Evolutionary conservation across 2,329 filamentous ascomycete genomes (phyloP).

Genomic region (Fusarium staphyleae): DNA sequence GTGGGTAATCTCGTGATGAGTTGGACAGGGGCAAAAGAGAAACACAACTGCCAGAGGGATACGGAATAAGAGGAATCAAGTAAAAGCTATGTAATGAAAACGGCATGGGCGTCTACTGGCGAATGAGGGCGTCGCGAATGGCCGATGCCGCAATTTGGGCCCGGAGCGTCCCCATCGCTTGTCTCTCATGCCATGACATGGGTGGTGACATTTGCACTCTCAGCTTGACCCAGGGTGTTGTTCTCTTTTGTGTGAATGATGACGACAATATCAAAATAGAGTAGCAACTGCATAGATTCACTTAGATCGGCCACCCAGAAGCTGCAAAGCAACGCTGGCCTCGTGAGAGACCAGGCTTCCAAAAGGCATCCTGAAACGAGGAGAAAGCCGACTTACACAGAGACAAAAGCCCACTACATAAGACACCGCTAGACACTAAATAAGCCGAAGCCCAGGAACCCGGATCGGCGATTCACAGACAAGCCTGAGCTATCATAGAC

Average conservation of each 20-base stretch:
- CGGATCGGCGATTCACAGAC: constrained; percentile 37
- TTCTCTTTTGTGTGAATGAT: constrained; percentile 1
- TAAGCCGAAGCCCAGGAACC: constrained; percentile 33
- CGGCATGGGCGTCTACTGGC: constrained; percentile 36
- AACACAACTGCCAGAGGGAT: constrained; percentile 24
- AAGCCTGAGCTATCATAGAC: constrained; percentile 16
- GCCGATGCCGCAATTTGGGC: constrained; percentile 34
- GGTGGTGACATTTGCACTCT: constrained; percentile 28
- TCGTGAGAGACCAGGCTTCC: constrained; percentile 21
- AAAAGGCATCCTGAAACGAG: constrained; percentile 15
- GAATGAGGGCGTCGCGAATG: constrained; percentile 31
- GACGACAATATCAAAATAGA: neutral
- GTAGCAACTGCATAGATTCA: neutral
- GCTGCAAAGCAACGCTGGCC: constrained; percentile 27
- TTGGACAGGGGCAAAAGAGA: constrained; percentile 26
- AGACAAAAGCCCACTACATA: neutral
- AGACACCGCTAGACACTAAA: constrained; percentile 33
- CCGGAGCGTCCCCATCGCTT: constrained; percentile 24
- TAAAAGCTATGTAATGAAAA: constrained; percentile 44
- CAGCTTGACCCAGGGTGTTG: neutral
- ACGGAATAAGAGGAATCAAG: constrained; percentile 42
- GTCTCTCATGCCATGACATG: constrained; percentile 27
- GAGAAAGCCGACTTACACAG: constrained; percentile 17
- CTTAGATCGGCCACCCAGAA: constrained; percentile 21
- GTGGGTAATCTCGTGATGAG: constrained; percentile 40